Evolutionary conservation across 1,139 yeast species (phyloP), one percentile per base, ranked within the genome.

Genomic region (Nakaseomyces glabratus): DNA sequence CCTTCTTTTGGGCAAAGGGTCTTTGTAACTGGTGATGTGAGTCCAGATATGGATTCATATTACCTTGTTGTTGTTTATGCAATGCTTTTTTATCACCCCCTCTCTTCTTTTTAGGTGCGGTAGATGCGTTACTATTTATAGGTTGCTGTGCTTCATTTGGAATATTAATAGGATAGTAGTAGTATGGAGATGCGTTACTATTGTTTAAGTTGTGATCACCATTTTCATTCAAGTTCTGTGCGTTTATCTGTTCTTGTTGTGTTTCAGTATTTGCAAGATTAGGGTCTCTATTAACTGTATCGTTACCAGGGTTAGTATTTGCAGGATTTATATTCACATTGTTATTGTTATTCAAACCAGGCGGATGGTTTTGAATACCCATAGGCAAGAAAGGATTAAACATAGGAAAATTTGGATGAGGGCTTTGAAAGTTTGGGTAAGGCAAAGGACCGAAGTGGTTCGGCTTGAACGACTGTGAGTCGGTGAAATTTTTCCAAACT

Each of bases 381-480:
- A 12, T 20, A 15, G 20, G 33, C 11, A 19, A 30, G n/a, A 16
- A 21, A 7, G 32, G 32, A 13, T 29, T 21, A n/a, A 19, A 19
- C 20, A 15, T 15, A n/a, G 33, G 19, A 9, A 21, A 20, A 8
- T 32, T 29, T 25, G 30, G 30, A 18, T 32, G 21, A 10, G 22
- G 20, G 6, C 26, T 17, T 10, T 21, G 29, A 15, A 11, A 14
- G 24, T 19, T 13, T 20, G 31, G 21, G 14, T 14, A 16, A 5
- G 20, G 14, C 17, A 24, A 11, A 3, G 23, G 21, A 24, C 29
- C 30, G 15, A 57, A 57, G n/a, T n/a, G n/a, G 12, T 24, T 24
- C 8, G 28, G 28, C 35, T 48, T 45, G 24, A 52, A 54, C 7
- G 49, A 43, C 4, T 55, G 55, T 3, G 50, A 48, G 12, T 42